A percentile compares a stretch with the other conserved stretches of the same genome.
phyloP scores from a whole-genome alignment of 768 basidiomycete species.

The Lentinula detonsa region DNA sequence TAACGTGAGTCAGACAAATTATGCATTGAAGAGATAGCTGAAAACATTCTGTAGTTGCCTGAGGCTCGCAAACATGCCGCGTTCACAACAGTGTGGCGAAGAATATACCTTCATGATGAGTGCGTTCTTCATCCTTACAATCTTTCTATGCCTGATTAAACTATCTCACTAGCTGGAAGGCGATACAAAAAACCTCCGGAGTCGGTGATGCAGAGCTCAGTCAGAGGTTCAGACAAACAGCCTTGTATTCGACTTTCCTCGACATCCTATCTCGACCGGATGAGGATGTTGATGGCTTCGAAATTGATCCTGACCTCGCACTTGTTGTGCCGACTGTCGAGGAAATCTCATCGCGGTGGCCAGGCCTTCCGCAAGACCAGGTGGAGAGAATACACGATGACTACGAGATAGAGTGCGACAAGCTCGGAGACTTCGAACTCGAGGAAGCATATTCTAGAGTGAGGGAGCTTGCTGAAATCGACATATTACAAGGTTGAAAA shows the following conservation, averaged over 20 bases:
- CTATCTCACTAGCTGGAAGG: constrained; percentile 58
- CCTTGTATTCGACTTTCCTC: constrained; percentile 63
- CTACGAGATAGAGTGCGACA: constrained; percentile 55
- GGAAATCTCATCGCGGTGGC: constrained; percentile 69
- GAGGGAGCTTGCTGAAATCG: constrained; percentile 53
- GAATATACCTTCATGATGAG: constrained; percentile 88
- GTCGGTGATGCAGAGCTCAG: constrained; percentile 75
- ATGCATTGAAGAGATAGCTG: background rate
- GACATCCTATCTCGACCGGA: constrained; percentile 36
- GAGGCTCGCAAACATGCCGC: constrained; percentile 64
- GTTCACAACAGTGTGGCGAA: constrained; percentile 76
- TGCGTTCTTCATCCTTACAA: constrained; percentile 30
- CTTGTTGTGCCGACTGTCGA: constrained; percentile 47
- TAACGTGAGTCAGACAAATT: constrained; percentile 29
- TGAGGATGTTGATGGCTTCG: constrained; percentile 36
- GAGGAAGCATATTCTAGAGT: constrained; percentile 59
- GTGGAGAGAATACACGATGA: constrained; percentile 53
- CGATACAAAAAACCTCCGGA: constrained; percentile 66
- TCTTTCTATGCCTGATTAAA: constrained; percentile 2
- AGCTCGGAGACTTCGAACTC: constrained; percentile 51
- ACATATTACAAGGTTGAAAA: constrained; percentile 12
- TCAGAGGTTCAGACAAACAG: constrained; percentile 65
- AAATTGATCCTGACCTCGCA: constrained; percentile 54
- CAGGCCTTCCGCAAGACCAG: constrained; percentile 64
- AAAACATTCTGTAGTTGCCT: constrained; percentile 36